A percentile compares a stretch with the other conserved stretches of the same genome.
These are phyloP conservation scores for Phytophthora podocarpi DNA, from an alignment of 352 stramenopile species.

Conservation along the genomic window DNA sequence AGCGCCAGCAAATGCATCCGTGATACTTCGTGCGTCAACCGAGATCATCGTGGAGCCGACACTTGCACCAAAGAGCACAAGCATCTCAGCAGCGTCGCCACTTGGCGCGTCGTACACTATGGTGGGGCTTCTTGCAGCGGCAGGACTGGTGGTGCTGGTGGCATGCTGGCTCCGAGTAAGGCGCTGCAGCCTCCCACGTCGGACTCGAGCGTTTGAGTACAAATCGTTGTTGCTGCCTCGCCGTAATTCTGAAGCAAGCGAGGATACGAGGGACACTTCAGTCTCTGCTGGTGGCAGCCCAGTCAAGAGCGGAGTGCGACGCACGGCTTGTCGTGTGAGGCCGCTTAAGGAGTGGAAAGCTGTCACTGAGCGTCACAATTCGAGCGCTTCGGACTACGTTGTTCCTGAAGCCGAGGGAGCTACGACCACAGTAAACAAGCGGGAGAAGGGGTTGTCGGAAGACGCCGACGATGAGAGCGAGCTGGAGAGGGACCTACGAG, in stretches of 20 bases:
- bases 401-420: neutral
- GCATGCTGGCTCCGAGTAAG: conserved; percentile 16
- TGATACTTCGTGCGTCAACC: neutral
- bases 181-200: neutral
- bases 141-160: conserved; percentile 19
- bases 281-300: neutral
- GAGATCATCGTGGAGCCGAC: conserved; percentile 27
- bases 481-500: conserved; percentile 35
- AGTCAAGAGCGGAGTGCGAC: conserved; percentile 15
- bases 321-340: conserved; percentile 12
- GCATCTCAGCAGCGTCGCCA: neutral
- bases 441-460: neutral
- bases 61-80: neutral
- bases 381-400: neutral
- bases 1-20: conserved; percentile 3
- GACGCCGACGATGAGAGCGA: conserved; percentile 33
- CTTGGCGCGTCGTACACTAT: neutral
- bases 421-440: neutral
- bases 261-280: conserved; percentile 5
- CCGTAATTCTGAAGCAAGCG: conserved; percentile 14
- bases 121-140: conserved; percentile 1
- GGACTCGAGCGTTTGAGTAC: conserved; percentile 53
- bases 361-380: conserved; percentile 3
- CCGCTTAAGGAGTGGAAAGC: conserved; percentile 13
- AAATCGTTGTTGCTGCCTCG: conserved; percentile 37